phyloP scores from a whole-genome alignment of 352 stramenopile genomes.

The Globisporangium solare region DNA sequence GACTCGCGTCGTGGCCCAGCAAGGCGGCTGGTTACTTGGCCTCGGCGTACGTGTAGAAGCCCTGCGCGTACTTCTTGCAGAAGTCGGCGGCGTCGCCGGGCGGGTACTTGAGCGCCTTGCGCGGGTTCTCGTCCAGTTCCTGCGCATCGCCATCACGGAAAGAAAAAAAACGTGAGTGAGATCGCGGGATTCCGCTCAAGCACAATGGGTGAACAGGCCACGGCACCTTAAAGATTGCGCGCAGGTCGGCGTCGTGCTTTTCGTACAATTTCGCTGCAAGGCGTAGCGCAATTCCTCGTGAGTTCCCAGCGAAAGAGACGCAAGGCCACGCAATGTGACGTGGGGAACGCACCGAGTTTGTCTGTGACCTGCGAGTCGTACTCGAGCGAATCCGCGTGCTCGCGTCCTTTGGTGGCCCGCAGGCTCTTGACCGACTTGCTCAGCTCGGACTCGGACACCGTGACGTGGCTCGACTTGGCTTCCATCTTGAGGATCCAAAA shows the following conservation, averaged over 20 bases:
- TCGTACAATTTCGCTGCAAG: constrained; percentile 43
- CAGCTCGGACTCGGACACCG: constrained; percentile 52
- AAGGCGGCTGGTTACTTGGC: constrained; percentile 64
- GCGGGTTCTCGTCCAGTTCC: constrained; percentile 72
- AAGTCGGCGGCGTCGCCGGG: constrained; percentile 58
- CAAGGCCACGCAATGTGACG: too few species aligned
- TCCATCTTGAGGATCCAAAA: constrained; percentile 36
- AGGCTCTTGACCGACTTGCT: constrained; percentile 58
- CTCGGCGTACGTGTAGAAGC: constrained; percentile 81
- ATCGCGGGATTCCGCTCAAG: too few species aligned
- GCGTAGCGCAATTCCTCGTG: neutral
- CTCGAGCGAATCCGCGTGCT: constrained; percentile 70
- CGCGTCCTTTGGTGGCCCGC: constrained; percentile 54
- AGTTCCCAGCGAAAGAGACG: too few species aligned
- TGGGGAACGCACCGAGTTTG: constrained; percentile 29
- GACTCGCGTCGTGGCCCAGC: too few species aligned
- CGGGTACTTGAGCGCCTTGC: constrained; percentile 74
- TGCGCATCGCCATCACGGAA: constrained; percentile 8
- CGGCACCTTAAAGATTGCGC: constrained; percentile 57
- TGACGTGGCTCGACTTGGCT: constrained; percentile 32
- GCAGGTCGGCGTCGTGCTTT: constrained; percentile 58
- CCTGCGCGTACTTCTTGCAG: constrained; percentile 75
- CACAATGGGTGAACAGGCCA: too few species aligned
- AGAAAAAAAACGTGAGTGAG: too few species aligned
- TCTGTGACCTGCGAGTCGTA: constrained; percentile 54